Evolutionary conservation across 2,329 filamentous ascomycete species (phyloP), one percentile per base, ranked within the genome.

Genomic region (Ophiosphaerella narmari): DNA sequence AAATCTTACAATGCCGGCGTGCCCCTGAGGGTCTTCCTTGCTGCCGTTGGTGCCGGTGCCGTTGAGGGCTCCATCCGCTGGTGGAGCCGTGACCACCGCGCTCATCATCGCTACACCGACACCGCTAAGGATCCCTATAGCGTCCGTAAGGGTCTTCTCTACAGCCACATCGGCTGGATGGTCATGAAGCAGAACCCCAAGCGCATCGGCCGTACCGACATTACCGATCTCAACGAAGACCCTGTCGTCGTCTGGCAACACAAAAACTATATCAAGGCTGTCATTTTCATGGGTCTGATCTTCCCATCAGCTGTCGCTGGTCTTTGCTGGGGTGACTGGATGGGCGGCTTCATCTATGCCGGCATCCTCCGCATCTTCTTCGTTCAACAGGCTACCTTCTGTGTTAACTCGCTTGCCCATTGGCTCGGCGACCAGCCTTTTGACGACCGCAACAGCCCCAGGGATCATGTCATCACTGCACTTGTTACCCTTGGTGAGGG

Each of bases 181-280:
- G 70, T 80, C 56, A 80, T 80, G 77, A 80, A 79, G 73, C 78
- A 80, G 69, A 79, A 80, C 73, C 78, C 77, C 54, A 80, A 80
- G 75, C 73, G 77, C 12, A 77, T 79, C 44, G 78, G 78, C 67
- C 76, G 78, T 49, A 79, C 76, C 51, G 78, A 80, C 57, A 80
- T 80, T 59, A 75, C 75, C 54, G 78, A 80, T 52, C 61, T 80
- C 48, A 80, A 80, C 69, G 78, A 80, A 41, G 78, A 80, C 61
- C 71, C 75, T 32, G 72, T 80, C 36, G 78, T 80, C 46, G 74
- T 78, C 50, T 80, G 73, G 72, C 78, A 80, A 57, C 78, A 80
- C 70, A 75, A 68, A 39, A 62, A 80, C 71, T 80, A 76, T 67
- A 67, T 79, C 63, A 78, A 78, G 70, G 73, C 70, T 31, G 76